Evolutionary conservation across 352 stramenopile species (phyloP), one percentile per base, ranked within the genome.

Genomic region (Phytophthora macrochlamydospora): DNA sequence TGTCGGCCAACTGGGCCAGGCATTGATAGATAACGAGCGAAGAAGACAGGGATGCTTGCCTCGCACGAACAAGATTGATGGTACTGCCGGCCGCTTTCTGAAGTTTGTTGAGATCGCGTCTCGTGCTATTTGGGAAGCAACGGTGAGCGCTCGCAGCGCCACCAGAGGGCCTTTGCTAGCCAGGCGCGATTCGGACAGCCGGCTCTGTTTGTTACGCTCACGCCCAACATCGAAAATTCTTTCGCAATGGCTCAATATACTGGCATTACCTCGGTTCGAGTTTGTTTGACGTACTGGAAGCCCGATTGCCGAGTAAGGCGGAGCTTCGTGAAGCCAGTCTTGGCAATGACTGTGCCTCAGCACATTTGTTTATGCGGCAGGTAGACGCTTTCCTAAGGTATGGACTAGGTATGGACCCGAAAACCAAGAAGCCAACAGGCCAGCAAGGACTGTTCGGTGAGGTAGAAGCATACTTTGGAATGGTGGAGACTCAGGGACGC

Each of bases 341-440:
- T 8, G 12, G 24, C n/a, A 53, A 54, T 37, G 42, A 61, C 30
- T 24, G 14, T 29, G 55, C 55, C 0, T 53, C 55, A 11, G 14
- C 55, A 31, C 55, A 40, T 0, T 28, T 61, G 4, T 61, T 61
- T 28, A 61, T 61, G 44, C 14, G 44, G 32, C 11, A 53, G 2
- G 24, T 61, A 1, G 55, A 54, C 30, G 44, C 55, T 2, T 61
- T 61, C 18, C 13, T 61, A 14, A 24, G 13, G 9, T 35, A 37
- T 46, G 30, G 5, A 3, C 11, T 53, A 0, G 55, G 43, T 7
- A 37, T 61, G n/a, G n/a, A 53, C 9, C 18, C 18, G 18, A 24
- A 24, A 28, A 28, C 2, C 32, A n/a, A 44, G 32, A 4, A 46
- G 42, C 11, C n/a, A 40, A 38, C 12, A 12, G 6, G 18, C 9